Base-by-base conservation (phyloP, 108 stramenopile genomes). In the Skeletonema marinoi region DNA sequence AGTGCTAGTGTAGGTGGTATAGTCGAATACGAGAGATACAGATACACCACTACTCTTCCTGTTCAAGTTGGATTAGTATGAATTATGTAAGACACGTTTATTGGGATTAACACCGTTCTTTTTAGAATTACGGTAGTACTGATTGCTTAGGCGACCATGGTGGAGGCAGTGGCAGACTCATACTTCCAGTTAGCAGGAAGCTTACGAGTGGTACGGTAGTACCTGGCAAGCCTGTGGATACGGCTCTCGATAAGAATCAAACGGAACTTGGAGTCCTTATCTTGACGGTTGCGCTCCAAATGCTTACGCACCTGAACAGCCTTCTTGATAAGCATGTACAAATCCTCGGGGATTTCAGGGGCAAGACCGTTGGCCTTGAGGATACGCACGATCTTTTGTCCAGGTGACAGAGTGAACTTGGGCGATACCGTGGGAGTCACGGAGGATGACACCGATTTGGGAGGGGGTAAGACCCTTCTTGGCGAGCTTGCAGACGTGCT, bases 301-400 rank as follows among this genome's bases (percentile, higher is more conserved):
- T 99, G 99, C 97, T 99, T 99, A 78, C 99, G 97, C 39, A 99
- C 98, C 66, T 96, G 90, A 68, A 99, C 99, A 51, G 99, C 99
- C 96, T 99, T 99, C 96, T 99, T 99, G 96, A 99, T 99, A 51
- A 99, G 89, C 97, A 98, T 98, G 96, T 99, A 99, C 65, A 99
- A 86, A 87, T 99, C 99, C 93, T 99, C 99, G 8, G 99, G 99
- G 82, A 99, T 96, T 83, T 99, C 99, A 30, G 99, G 98, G 65
- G 99, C 98, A 46, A 99, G 96, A 71, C 98, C 98, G 78, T 97
- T 91, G 76, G 96, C 95, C 94, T 99, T 99, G 78, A 99, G 96
- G 81, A 99, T 90, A 62, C 99, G 98, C 36, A 99, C 93, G 90
- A 99, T 95, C 89, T 99, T 99, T 82, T 96, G 92, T 74, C 99